Evolutionary conservation across 23 red algal species (phyloP).

Genomic region (Agarophyton chilense): DNA sequence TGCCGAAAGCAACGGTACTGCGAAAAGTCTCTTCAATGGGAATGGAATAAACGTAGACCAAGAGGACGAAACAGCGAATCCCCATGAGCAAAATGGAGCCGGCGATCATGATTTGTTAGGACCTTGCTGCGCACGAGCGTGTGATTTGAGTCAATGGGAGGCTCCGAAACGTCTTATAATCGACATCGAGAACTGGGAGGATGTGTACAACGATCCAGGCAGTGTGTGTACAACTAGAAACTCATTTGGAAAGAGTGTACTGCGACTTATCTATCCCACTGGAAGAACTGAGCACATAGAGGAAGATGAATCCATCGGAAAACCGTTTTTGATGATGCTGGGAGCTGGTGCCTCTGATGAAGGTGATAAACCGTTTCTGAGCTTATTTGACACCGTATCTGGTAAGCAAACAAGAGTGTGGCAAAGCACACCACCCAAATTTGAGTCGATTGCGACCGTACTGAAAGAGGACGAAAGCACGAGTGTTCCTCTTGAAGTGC

Average conservation of each 20-base stretch:
- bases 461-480: slow-evolving; percentile 68
- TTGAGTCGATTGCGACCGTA: slow-evolving; percentile 67
- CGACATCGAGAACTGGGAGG: slow-evolving; percentile 91
- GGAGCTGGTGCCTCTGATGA: slow-evolving; percentile 82
- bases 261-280: slow-evolving; percentile 72
- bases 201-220: slow-evolving; percentile 86
- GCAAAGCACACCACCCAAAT: slow-evolving; percentile 84
- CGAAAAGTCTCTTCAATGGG: neutral
- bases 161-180: slow-evolving; percentile 57
- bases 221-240: slow-evolving; percentile 68
- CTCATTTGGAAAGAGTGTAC: slow-evolving; percentile 72
- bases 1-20: neutral
- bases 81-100: neutral
- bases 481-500: slow-evolving; percentile 47
- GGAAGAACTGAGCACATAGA: slow-evolving; percentile 18
- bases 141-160: slow-evolving; percentile 61
- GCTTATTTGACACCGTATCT: slow-evolving; percentile 68
- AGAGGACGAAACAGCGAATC: neutral
- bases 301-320: slow-evolving; percentile 29
- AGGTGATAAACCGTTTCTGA: slow-evolving; percentile 84
- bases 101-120: slow-evolving; percentile 6
- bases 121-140: slow-evolving; percentile 41
- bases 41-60: neutral
- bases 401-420: slow-evolving; percentile 68
- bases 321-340: slow-evolving; percentile 74